These are phyloP conservation scores for Avena eriantha DNA, from an alignment of 176 grass and related monocot genomes.

Conservation along the genomic window DNA sequence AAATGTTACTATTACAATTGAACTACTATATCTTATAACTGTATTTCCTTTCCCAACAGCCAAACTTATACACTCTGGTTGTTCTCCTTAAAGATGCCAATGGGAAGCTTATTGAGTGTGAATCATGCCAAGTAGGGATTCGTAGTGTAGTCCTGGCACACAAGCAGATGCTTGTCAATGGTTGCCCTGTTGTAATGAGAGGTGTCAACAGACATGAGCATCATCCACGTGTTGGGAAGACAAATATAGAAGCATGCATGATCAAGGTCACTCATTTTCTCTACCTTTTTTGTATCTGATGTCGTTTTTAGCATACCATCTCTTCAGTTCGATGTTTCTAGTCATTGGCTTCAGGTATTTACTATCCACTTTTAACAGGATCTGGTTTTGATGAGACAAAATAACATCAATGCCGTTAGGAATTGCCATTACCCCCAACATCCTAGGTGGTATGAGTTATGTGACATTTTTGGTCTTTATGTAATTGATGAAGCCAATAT, in stretches of 20 bases:
- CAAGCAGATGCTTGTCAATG: constrained; percentile 97
- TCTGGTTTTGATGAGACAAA: constrained; percentile 95
- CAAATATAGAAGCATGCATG: constrained; percentile 98
- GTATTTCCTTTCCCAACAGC: constrained; percentile 65
- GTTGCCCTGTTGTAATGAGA: constrained; percentile 79
- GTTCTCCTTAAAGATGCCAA: constrained; percentile 91
- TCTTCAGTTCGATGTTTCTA: constrained; percentile 14
- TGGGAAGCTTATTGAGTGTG: constrained; percentile 90
- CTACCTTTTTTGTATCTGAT: constrained; percentile 22
- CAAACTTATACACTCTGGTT: constrained; percentile 96
- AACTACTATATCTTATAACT: constrained; percentile 47
- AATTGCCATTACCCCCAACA: constrained; percentile 98
- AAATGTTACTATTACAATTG: constrained; percentile 19
- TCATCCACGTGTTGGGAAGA: constrained; percentile 92
- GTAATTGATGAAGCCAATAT: constrained; percentile 98
- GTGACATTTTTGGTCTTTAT: constrained; percentile 91
- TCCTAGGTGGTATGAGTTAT: constrained; percentile 94
- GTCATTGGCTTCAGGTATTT: constrained; percentile 26
- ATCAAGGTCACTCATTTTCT: constrained; percentile 72
- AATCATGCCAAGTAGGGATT: constrained; percentile 95
- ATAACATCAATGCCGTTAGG: constrained; percentile 97
- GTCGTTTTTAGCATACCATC: not conserved
- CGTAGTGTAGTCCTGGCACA: constrained; percentile 72
- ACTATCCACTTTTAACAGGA: constrained; percentile 59
- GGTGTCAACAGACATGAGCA: constrained; percentile 98